Percentiles rank a stretch among this genome's conserved stretches.
These are phyloP conservation scores for Lactarius pseudohatsudake DNA, from an alignment of 768 basidiomycete genomes.

Conservation along the genomic window DNA sequence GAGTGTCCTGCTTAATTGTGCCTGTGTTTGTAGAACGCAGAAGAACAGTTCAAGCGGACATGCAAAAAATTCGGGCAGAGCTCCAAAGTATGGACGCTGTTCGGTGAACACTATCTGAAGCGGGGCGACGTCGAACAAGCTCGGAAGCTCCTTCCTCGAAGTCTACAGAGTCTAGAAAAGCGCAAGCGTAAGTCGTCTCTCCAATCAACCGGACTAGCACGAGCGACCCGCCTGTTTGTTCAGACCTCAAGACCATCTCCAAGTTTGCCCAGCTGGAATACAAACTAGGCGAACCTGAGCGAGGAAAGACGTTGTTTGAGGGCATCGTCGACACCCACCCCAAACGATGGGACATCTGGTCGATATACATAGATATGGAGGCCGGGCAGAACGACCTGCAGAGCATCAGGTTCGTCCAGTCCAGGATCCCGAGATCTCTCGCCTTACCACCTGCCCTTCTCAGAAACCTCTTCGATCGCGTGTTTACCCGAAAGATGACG, in stretches of 20 bases:
- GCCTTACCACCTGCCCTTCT: not conserved
- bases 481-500: constrained; percentile 83
- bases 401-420: constrained; percentile 58
- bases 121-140: constrained; percentile 75
- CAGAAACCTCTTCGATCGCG: constrained; percentile 86
- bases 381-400: constrained; percentile 76
- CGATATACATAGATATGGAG: constrained; percentile 96
- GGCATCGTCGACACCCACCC: constrained; percentile 95
- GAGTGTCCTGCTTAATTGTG: not conserved
- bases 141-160: constrained; percentile 80
- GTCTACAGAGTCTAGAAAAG: constrained; percentile 88
- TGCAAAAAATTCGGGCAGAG: constrained; percentile 94
- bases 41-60: constrained; percentile 84
- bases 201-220: constrained; percentile 3
- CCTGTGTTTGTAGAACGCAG: constrained; percentile 65
- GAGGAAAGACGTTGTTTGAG: constrained; percentile 94
- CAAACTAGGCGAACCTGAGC: constrained; percentile 88
- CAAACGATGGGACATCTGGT: constrained; percentile 95
- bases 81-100: constrained; percentile 91
- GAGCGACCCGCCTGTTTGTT: not conserved
- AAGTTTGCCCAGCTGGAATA: constrained; percentile 96
- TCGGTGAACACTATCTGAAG: constrained; percentile 78
- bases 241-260: constrained; percentile 94
- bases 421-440: not conserved
- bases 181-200: constrained; percentile 78